Percentiles rank a stretch among this genome's conserved stretches.
phyloP scores from a whole-genome alignment of 1,139 yeast species.

The Geotrichum candidum region DNA sequence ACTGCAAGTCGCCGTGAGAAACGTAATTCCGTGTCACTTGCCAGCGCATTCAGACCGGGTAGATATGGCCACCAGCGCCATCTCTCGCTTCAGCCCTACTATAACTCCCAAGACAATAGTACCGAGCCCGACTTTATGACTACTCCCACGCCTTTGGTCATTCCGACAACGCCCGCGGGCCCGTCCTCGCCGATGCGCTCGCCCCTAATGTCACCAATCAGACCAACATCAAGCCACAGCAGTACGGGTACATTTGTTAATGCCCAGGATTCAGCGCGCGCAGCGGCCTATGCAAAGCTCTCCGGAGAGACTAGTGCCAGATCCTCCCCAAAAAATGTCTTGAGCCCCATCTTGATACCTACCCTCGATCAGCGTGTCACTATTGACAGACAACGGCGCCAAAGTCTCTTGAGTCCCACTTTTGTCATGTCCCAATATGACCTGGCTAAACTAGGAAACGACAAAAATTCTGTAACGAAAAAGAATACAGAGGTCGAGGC shows the following conservation, averaged over 20 bases:
- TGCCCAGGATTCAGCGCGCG: conserved; percentile 4
- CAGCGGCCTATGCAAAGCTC: conserved; percentile 4
- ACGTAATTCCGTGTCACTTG: conserved; percentile 2
- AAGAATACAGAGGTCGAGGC: neutral
- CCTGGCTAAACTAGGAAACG: conserved; percentile 3
- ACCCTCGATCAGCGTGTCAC: neutral
- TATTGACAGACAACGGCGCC: conserved; percentile 2
- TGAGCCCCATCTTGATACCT: neutral
- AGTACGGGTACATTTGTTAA: neutral
- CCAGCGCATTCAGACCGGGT: neutral
- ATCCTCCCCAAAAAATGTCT: neutral
- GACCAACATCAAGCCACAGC: neutral
- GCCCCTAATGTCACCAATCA: conserved; percentile 1
- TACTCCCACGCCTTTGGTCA: neutral
- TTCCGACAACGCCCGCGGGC: neutral
- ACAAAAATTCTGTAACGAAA: neutral
- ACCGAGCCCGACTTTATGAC: neutral
- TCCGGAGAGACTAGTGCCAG: neutral
- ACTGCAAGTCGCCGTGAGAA: neutral
- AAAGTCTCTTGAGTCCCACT: conserved; percentile 10
- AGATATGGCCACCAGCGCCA: conserved; percentile 11
- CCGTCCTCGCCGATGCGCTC: neutral
- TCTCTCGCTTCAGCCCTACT: conserved; percentile 16
- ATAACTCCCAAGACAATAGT: conserved; percentile 12
- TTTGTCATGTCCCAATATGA: conserved; percentile 9